Base-by-base conservation (phyloP, 2,329 filamentous ascomycete species). In the Fusarium sp. region DNA sequence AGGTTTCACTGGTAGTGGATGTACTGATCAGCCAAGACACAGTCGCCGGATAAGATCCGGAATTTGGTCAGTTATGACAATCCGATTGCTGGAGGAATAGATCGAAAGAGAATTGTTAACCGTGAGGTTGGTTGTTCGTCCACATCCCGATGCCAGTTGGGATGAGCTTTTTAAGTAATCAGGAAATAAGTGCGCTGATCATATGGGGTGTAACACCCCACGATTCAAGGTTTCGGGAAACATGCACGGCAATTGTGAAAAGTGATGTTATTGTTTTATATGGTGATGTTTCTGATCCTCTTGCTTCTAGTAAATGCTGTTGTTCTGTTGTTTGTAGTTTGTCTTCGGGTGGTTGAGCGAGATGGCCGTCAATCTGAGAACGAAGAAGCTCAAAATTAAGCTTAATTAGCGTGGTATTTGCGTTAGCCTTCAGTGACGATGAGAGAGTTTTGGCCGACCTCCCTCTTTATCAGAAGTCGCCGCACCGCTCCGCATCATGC, bases 341-440 rank as follows among this genome's bases (percentile, higher is more conserved):
- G 32, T 33, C 32, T 12, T 13, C 11, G 6, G 3, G 11, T 2
- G 30, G 14, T 18, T 55, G 2, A 26, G 14, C 18, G 3, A 18
- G 8, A 6, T 38, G 32, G 18, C 1, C 8, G n/a, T 59, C 7
- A 14, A 23, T 46, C 13, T 32, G 33, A 17, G 27, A 17, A 26
- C 5, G 20, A 41, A 40, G 33, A 69, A 66, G 66, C 65, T 69
- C 62, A 49, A 55, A 69, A 60, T n/a, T 69, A 65, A 69, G 65
- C 67, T 69, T 69, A 69, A 66, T 44, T 12, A 26, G 13, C 8
- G 38, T 40, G 37, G 37, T n/a, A n/a, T 40, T 4, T 40, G 37
- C 37, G 18, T 6, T 14, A 33, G 32, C 13, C 27, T n/a, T 18
- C 7, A 35, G 9, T 14, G 30, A 23, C 8, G 6, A 15, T 20